A percentile compares a stretch with the other conserved stretches of the same genome.
Conservation (phyloP, 257 asterid species). For the Gentiana straminea region DNA sequence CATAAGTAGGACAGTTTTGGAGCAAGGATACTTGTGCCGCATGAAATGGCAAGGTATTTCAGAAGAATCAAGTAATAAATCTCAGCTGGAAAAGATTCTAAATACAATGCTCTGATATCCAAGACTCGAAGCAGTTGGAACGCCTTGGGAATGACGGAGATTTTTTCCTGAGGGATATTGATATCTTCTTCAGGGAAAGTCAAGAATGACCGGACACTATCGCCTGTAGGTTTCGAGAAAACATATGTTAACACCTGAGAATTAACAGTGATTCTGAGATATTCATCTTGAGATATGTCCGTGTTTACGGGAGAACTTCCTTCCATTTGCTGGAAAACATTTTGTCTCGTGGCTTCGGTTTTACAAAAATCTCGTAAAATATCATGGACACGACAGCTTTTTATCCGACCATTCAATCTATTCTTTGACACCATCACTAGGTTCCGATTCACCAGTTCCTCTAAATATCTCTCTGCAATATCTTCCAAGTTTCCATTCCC, state of each 20-base stretch:
- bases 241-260: no score
- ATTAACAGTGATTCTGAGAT: neutral
- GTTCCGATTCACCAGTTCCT: conserved; percentile 12
- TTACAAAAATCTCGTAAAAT: conserved; percentile 15
- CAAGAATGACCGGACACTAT: neutral
- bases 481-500: conserved; percentile 8
- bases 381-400: conserved; percentile 14
- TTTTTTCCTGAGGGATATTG: no score
- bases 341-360: conserved; percentile 10
- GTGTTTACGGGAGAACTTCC: neutral
- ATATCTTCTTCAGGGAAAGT: no score
- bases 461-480: conserved; percentile 15
- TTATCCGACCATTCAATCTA: conserved; percentile 15
- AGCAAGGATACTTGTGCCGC: no score
- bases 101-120: neutral
- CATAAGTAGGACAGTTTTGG: no score
- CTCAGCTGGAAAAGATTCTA: neutral
- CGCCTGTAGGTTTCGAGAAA: no score
- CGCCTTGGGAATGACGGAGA: neutral
- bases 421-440: conserved; percentile 11
- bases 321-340: conserved; percentile 8
- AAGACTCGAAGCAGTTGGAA: neutral
- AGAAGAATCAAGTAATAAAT: no score
- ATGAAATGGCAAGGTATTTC: no score
- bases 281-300: neutral